Evolutionary conservation across 495 filamentous ascomycete genomes (phyloP), one percentile per base, ranked within the genome.

Genomic region (Daldinia decipiens): DNA sequence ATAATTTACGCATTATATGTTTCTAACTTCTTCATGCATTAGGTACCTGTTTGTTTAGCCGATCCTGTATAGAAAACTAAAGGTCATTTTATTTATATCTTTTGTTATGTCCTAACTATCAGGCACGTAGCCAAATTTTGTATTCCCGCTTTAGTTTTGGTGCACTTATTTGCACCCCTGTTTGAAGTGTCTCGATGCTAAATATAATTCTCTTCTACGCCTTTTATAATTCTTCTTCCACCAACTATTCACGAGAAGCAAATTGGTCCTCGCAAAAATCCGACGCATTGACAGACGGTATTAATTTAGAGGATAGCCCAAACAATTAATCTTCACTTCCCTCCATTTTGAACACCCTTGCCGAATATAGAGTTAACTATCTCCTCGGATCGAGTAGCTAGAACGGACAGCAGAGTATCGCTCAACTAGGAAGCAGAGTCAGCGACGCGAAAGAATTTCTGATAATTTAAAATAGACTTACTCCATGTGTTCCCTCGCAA

Each of bases 401-500:
- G 79, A 57, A 95, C 89, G 3, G 91, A 94, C 21, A 96, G 82
- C 34, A 96, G 80, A 19, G 90, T 92, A 79, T 95, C 93, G 68
- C 91, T 92, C 69, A 95, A 75, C 82, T 91, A 72, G 5, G 60
- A 52, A 3, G 2, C 12, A 8, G 26, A 13, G 54, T 74, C 58
- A 67, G 61, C n/a, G 1, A 34, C 24, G 39, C 1, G 6, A n/a
- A 12, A 34, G 34, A 7, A n/a, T 5, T n/a, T 21, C 3, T 50
- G 5, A 12, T n/a, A 19, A 17, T 4, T 21, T 19, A 13, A 47
- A 57, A 29, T 13, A 58, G 26, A 87, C 89, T 87, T 83, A 93
- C 91, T 38, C 95, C 95, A 77, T 98, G 95, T 29, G 93, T 97
- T 65, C 84, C 87, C 80, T 99, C 93, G 74, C 93, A 95, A 78